Base-by-base conservation (phyloP, 2,329 filamentous ascomycete genomes). In the Stachybotrys chartarum region DNA sequence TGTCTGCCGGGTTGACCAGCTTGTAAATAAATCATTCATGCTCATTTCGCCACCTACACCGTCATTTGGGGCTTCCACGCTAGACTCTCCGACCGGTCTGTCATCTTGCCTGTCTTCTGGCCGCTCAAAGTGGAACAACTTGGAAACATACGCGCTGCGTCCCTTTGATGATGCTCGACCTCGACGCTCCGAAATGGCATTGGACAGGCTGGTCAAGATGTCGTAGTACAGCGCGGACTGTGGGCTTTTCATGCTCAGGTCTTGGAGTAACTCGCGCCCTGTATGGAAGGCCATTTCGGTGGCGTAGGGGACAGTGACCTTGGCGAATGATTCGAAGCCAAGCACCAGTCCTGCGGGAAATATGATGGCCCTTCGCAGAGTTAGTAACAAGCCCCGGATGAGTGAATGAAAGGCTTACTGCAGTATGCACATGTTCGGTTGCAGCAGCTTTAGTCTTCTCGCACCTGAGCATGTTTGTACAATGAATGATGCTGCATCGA, bases 201-300 rank as follows among this genome's bases (percentile, higher is more conserved):
- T 72, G 0, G 74, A 71, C 6, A 82, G 66, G 3, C 72, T 67
- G 0, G 70, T 76, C 8, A 84, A 68, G 17, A 84, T 84, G 6
- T 83, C 78, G 12, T 75, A 72, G 60, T 85, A 84, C 53, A 83
- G 80, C 3, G 72, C 75, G 3, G 82, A 82, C 58, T 84, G 81
- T 0, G 80, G 78, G 46, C 78, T 82, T 51, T 78, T 73, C 0
- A 65, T 64, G 0, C 77, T 72, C 0, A 84, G 64, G 39, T 73
- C 73, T 1, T 68, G 69, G 1, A 85, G 71, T 1, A 84, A 75
- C 17, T 76, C 70, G 6, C 75, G 72, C 1, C 81, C 76, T 3
- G 75, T 73, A 18, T 70, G 66, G 57, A 84, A 84, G 0, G 80
- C 76, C 7, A 64, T 63, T n/a, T 76, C 74, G 49, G 77, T 70